Conservation (phyloP, 2,329 filamentous ascomycete species). For the Paecilomyces dactylethromorphus region DNA sequence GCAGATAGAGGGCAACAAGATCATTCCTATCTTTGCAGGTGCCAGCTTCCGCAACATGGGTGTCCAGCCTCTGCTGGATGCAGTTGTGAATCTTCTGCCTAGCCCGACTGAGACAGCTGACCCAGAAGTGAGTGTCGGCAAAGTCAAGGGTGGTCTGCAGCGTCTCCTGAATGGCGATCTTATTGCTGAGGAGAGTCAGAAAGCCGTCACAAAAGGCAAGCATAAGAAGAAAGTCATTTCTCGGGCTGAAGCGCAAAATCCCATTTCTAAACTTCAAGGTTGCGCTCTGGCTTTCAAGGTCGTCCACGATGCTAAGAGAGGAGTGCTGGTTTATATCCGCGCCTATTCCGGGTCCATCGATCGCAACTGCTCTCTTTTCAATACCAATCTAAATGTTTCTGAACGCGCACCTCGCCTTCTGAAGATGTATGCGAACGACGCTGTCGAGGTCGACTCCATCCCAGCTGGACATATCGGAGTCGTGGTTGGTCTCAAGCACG, state of each 20-base stretch:
- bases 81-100: slow-evolving; percentile 79
- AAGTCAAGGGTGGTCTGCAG: slow-evolving; percentile 48
- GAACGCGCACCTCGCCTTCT: slow-evolving; percentile 76
- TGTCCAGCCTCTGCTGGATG: slow-evolving; percentile 84
- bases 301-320: slow-evolving; percentile 76
- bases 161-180: slow-evolving; percentile 43
- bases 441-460: slow-evolving; percentile 75
- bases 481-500: slow-evolving; percentile 79
- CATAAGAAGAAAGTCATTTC: slow-evolving; percentile 35
- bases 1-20: slow-evolving; percentile 56
- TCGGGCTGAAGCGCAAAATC: slow-evolving; percentile 39
- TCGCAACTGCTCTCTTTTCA: slow-evolving; percentile 71
- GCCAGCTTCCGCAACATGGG: slow-evolving; percentile 93
- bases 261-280: slow-evolving; percentile 57
- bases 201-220: slow-evolving; percentile 31
- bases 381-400: slow-evolving; percentile 72
- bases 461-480: slow-evolving; percentile 88
- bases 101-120: slow-evolving; percentile 74
- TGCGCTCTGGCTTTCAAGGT: slow-evolving; percentile 85
- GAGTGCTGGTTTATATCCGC: slow-evolving; percentile 83
- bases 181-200: slow-evolving; percentile 26
- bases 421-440: slow-evolving; percentile 83
- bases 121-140: slow-evolving; percentile 65
- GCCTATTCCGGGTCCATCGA: slow-evolving; percentile 81
- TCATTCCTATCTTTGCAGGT: slow-evolving; percentile 83